Base-by-base conservation (phyloP, 2,329 filamentous ascomycete species). In the Cladobotryum mycophilum region DNA sequence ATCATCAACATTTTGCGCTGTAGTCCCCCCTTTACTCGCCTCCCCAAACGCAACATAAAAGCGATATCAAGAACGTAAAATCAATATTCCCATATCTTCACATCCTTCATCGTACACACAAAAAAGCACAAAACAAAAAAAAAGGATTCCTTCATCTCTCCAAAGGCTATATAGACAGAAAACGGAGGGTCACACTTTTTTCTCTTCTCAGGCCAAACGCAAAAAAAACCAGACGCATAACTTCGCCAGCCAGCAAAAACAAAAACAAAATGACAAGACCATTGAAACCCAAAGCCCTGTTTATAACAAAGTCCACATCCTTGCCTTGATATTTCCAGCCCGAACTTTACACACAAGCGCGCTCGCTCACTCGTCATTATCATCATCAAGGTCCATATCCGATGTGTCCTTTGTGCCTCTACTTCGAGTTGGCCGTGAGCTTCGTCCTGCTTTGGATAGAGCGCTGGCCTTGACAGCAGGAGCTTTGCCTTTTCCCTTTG, bases 341-440 rank as follows among this genome's bases (percentile, higher is more conserved):
- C 14, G 25, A 41, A 8, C 38, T 41, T 18, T 44, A 22, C 30
- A 40, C 30, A n/a, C n/a, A n/a, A n/a, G n/a, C n/a, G n/a, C n/a
- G 35, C 30, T 38, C 15, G 15, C 30, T 51, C 41, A 51, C 44
- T 51, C 48, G 30, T 53, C 52, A 41, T 64, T 58, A 41, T 64
- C 64, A 33, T 64, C 61, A 48, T 70, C 67, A 35, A 67, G 53
- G 8, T 70, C 67, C 67, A 70, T 69, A 15, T 65, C 64, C 12
- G 60, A 60, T 15, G 57, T 51, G 17, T 61, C 60, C 55, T 60
- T 66, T 33, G 60, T 56, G 30, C 53, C 40, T 40, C 56, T 58
- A 9, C 58, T 47, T 45, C 65, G 61, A 15, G 60, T 56, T 35
- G 60, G 49, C 53, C 60, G 61, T 22, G 56, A 54, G 49, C 56